These are phyloP conservation scores for Pleurotus citrinopileatus DNA, from an alignment of 768 basidiomycete species.

Conservation along the genomic window DNA sequence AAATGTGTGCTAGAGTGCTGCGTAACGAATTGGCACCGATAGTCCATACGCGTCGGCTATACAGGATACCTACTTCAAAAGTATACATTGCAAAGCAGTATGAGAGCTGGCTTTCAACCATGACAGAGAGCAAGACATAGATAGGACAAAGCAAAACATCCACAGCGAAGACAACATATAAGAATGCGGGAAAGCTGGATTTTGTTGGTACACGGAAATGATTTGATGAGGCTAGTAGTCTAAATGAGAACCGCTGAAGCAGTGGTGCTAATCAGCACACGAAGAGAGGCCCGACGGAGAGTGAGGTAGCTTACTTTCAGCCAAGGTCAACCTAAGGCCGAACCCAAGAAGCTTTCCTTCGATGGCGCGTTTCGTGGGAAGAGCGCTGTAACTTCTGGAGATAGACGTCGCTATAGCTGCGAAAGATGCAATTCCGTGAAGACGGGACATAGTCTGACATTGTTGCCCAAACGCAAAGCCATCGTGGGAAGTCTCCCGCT, in stretches of 20 bases:
- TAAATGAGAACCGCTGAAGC: no score
- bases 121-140: no score
- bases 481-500: conserved; percentile 34
- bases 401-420: conserved; percentile 62
- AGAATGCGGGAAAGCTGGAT: neutral
- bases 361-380: conserved; percentile 19
- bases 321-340: neutral
- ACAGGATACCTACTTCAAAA: no score
- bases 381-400: conserved; percentile 42
- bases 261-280: no score
- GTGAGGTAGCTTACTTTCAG: neutral
- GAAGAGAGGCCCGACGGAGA: no score
- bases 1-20: no score
- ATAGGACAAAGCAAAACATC: neutral
- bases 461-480: conserved; percentile 69
- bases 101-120: no score
- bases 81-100: no score
- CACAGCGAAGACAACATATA: neutral
- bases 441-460: conserved; percentile 47
- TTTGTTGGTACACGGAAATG: no score
- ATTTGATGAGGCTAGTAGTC: no score
- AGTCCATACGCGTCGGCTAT: no score
- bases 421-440: conserved; percentile 42
- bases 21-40: no score
- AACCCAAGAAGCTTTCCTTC: conserved; percentile 1